Conservation (phyloP, 225 moss, liverwort and hornwort genomes). For the Asterella californica region DNA sequence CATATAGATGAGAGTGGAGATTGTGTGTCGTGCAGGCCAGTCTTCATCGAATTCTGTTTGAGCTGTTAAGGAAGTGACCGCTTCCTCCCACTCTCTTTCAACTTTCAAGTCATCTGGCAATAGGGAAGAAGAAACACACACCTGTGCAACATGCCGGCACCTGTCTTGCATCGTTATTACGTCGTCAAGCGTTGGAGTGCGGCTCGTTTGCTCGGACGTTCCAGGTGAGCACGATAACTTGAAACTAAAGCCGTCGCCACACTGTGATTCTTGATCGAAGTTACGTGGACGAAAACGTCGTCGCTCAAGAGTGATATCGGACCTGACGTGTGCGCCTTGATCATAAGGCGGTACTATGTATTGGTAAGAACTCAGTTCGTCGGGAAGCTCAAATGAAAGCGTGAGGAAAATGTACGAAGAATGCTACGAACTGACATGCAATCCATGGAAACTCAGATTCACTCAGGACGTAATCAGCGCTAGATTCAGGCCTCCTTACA, state of each 20-base stretch:
- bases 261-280: background rate
- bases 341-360: background rate
- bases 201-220: too few species aligned
- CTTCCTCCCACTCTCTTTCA: too few species aligned
- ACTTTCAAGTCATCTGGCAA: too few species aligned
- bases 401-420: slow-evolving; percentile 20
- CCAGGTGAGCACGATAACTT: background rate
- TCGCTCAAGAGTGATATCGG: background rate
- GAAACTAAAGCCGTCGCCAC: too few species aligned
- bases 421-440: slow-evolving; percentile 20
- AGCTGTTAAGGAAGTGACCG: background rate
- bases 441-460: slow-evolving; percentile 18
- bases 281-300: background rate
- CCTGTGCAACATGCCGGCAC: background rate
- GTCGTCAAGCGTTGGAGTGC: background rate
- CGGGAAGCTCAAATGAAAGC: background rate
- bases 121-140: background rate
- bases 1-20: background rate
- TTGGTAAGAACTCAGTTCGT: background rate
- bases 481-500: slow-evolving; percentile 22
- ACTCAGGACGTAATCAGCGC: slow-evolving; percentile 22
- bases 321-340: background rate
- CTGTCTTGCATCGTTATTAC: background rate
- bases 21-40: background rate
- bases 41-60: background rate